Percentiles rank a stretch among this genome's conserved stretches.
phyloP scores from a whole-genome alignment of 352 stramenopile species.

The Phytophthora citricola region DNA sequence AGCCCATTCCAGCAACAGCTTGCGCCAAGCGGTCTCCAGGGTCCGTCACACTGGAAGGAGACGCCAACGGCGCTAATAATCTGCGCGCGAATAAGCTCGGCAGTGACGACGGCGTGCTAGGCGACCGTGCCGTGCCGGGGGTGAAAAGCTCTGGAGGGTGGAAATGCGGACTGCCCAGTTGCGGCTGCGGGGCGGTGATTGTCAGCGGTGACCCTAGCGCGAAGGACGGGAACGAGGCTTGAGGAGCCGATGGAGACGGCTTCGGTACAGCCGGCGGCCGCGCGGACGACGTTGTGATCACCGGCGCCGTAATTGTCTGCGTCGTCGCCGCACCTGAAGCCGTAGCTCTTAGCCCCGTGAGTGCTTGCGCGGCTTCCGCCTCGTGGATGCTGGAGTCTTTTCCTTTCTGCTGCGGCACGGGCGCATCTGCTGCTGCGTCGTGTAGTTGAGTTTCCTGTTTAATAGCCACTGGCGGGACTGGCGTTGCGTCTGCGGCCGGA shows the following conservation, averaged over 20 bases:
- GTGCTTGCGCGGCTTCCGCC: conserved; percentile 69
- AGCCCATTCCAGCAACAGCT: conserved; percentile 28
- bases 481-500: conserved; percentile 7
- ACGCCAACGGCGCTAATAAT: conserved; percentile 47
- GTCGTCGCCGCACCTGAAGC: conserved; percentile 18
- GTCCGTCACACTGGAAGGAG: conserved; percentile 36
- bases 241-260: conserved; percentile 26
- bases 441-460: conserved; percentile 23
- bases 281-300: conserved; percentile 22
- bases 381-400: conserved; percentile 57
- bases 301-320: background rate
- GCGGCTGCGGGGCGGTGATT: conserved; percentile 51
- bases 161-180: conserved; percentile 44
- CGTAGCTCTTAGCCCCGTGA: conserved; percentile 67
- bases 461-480: conserved; percentile 22
- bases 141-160: conserved; percentile 46
- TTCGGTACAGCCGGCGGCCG: conserved; percentile 36
- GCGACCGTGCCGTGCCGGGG: conserved; percentile 25
- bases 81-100: conserved; percentile 59
- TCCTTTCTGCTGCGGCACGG: conserved; percentile 20
- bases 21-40: conserved; percentile 26
- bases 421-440: background rate
- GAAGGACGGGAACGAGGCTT: conserved; percentile 43
- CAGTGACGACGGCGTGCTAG: conserved; percentile 43
- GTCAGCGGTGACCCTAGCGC: conserved; percentile 44